Evolutionary conservation across 441 rosid species (phyloP).

Genomic region (Gossypium armourianum): DNA sequence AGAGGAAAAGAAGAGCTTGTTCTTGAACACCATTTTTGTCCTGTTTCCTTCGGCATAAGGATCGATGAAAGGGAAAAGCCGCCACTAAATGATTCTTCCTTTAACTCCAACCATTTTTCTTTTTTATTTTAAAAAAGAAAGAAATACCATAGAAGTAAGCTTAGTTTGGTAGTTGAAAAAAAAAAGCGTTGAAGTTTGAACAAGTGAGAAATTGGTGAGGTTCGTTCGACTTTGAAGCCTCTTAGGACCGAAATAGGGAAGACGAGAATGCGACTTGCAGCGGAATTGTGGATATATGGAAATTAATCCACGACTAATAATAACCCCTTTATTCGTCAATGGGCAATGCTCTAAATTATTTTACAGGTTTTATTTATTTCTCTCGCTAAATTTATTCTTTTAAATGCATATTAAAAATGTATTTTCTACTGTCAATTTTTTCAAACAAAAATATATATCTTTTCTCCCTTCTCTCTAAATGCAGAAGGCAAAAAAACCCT

Average conservation of each 20-base stretch:
- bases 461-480: too few species aligned
- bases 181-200: not conserved
- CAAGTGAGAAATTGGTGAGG: not conserved
- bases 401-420: too few species aligned
- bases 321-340: not conserved
- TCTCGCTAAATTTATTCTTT: too few species aligned
- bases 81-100: not conserved
- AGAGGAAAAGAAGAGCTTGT: slow-evolving; percentile 78
- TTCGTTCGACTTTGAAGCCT: not conserved
- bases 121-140: not conserved
- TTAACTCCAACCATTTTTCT: not conserved
- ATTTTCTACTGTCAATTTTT: too few species aligned
- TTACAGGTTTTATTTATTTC: too few species aligned
- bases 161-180: not conserved
- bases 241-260: not conserved
- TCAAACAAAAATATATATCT: too few species aligned
- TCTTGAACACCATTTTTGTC: slow-evolving; percentile 67
- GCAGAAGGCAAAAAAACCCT: too few species aligned
- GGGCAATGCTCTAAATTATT: too few species aligned
- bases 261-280: not conserved
- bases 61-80: not conserved
- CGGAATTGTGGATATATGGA: not conserved
- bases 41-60: not conserved
- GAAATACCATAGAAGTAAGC: not conserved
- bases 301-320: not conserved